Conservation (phyloP, 2,329 filamentous ascomycete genomes). For the Colletotrichum cuscutae region DNA sequence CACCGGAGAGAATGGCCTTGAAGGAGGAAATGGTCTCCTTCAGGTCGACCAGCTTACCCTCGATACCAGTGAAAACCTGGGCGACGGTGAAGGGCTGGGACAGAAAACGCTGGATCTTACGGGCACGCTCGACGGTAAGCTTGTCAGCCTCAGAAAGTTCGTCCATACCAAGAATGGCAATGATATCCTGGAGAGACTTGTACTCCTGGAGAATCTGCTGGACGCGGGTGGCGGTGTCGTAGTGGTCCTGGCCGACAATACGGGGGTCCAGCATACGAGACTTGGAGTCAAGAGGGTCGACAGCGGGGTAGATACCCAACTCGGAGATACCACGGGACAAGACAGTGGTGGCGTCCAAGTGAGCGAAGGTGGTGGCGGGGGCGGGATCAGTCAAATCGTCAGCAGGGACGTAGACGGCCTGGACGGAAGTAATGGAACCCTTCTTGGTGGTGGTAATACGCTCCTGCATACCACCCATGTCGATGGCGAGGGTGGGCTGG, state of each 20-base stretch:
- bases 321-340: slow-evolving; percentile 99
- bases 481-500: slow-evolving; percentile 97
- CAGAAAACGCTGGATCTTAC: slow-evolving; percentile 99
- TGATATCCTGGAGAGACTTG: slow-evolving; percentile 99
- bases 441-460: slow-evolving; percentile 99
- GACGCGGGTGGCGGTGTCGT: slow-evolving; percentile 91
- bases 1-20: slow-evolving; percentile 95
- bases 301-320: slow-evolving; percentile 99
- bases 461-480: slow-evolving; percentile 99
- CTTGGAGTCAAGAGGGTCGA: slow-evolving; percentile 99
- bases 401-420: slow-evolving; percentile 99
- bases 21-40: slow-evolving; percentile 98
- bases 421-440: slow-evolving; percentile 99
- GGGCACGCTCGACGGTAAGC: slow-evolving; percentile 99
- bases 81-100: slow-evolving; percentile 96
- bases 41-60: slow-evolving; percentile 96
- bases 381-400: slow-evolving; percentile 99
- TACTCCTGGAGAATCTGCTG: slow-evolving; percentile 99
- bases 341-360: slow-evolving; percentile 99
- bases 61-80: slow-evolving; percentile 88
- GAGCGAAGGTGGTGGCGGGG: slow-evolving; percentile 98
- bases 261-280: slow-evolving; percentile 99
- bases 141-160: slow-evolving; percentile 99
- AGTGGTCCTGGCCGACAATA: slow-evolving; percentile 98
- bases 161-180: slow-evolving; percentile 99